Conservation (phyloP, 2,329 filamentous ascomycete genomes). For the Biscogniauxia mediterranea region DNA sequence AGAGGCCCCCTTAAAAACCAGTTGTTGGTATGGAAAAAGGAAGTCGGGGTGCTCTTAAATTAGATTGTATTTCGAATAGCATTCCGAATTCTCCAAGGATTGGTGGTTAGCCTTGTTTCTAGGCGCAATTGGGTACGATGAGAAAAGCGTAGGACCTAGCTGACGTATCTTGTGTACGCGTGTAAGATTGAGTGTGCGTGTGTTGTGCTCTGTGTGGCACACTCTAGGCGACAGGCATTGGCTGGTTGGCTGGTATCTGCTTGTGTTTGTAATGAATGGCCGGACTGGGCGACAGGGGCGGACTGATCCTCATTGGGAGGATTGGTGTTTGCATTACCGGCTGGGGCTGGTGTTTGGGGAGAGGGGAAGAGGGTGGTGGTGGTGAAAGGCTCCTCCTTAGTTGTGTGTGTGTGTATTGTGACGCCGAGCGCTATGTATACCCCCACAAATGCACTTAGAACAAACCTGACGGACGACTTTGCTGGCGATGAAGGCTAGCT, state of each 20-base stretch:
- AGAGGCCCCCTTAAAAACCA: slow-evolving; percentile 11
- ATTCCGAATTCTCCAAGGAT: slow-evolving; percentile 38
- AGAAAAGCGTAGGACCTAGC: slow-evolving; percentile 9
- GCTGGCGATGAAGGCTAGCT: not conserved
- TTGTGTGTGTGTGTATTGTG: slow-evolving; percentile 1
- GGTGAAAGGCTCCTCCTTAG: not conserved
- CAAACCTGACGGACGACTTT: not conserved
- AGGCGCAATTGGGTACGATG: slow-evolving; percentile 20
- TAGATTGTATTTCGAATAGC: slow-evolving; percentile 45
- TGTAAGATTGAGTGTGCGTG: slow-evolving; percentile 5
- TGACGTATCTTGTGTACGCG: slow-evolving; percentile 5
- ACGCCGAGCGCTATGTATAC: not conserved
- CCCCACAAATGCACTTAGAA: not conserved
- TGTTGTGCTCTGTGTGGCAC: slow-evolving; percentile 5
- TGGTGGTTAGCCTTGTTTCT: slow-evolving; percentile 27
- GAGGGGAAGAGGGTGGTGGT: not conserved
- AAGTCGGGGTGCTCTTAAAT: slow-evolving; percentile 33
- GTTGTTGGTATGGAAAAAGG: slow-evolving; percentile 26
- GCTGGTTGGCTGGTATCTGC: slow-evolving; percentile 3
- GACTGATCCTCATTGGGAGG: slow-evolving; percentile 1
- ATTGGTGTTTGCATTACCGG: not conserved
- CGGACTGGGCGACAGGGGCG: slow-evolving; percentile 4
- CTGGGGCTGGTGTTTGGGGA: slow-evolving; percentile 2
- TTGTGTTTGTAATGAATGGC: slow-evolving; percentile 12
- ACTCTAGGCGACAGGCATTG: not conserved